phyloP scores from a whole-genome alignment of 2,329 filamentous ascomycete species.

The Ophiostoma sp. region DNA sequence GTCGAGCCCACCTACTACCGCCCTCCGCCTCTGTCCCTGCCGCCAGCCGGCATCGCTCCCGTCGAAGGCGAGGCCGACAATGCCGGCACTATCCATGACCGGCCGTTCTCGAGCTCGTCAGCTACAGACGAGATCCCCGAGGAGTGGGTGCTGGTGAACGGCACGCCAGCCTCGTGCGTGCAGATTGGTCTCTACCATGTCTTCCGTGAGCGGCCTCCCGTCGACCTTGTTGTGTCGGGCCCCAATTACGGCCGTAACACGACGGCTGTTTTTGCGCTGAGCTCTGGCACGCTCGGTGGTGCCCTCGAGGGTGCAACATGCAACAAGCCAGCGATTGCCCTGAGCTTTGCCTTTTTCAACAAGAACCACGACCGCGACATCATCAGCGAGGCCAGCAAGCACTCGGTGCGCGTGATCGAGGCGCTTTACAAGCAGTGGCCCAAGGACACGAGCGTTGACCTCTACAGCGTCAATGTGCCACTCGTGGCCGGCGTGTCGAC shows the following conservation, averaged over 20 bases:
- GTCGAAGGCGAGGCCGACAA: conserved; percentile 38
- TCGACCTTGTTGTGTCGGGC: conserved; percentile 73
- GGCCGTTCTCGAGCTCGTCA: conserved; percentile 37
- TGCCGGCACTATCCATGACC: conserved; percentile 62
- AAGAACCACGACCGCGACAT: conserved; percentile 76
- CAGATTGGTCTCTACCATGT: conserved; percentile 79
- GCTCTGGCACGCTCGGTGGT: conserved; percentile 70
- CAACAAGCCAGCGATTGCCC: conserved; percentile 64
- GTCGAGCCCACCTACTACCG: conserved; percentile 82
- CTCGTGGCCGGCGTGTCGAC: conserved; percentile 68
- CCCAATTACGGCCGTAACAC: conserved; percentile 82
- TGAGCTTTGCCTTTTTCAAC: conserved; percentile 87
- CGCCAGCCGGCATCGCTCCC: conserved; percentile 36
- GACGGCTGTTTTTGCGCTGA: conserved; percentile 72
- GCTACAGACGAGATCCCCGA: conserved; percentile 39
- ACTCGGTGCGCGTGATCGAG: conserved; percentile 73
- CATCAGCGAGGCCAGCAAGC: conserved; percentile 69
- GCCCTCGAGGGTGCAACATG: conserved; percentile 74
- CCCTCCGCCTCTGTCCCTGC: conserved; percentile 39
- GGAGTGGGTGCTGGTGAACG: conserved; percentile 77
- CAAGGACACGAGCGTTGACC: conserved; percentile 59
- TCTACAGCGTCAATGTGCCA: conserved; percentile 92
- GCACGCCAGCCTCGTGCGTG: conserved; percentile 73
- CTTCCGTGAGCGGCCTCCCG: conserved; percentile 63
- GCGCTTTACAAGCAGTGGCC: conserved; percentile 71